Evolutionary conservation across 192 early-diverging fungal genomes (phyloP), one percentile per base, ranked within the genome.

Genomic region (Coemansia sp.): DNA sequence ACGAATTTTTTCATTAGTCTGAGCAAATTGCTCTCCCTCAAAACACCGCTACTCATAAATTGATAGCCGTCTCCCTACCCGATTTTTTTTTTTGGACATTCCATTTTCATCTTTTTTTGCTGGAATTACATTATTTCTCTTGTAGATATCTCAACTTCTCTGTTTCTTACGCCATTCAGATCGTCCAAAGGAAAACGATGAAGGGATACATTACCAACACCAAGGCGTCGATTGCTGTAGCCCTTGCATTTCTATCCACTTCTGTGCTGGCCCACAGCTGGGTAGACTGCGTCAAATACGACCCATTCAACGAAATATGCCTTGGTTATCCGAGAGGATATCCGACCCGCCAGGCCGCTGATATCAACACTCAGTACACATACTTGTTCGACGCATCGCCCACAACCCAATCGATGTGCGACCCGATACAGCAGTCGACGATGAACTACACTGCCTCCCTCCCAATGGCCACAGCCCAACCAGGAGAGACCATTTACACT

Each of bases 201-300:
- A 30, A 15, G 15, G 26, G 53, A 30, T 23, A 7, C 12, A 30
- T 56, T 12, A 26, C 53, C 2, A 1, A 44, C 62, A 46, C 62
- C 18, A 48, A 6, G 46, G 46, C 46, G 20, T 48, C 46, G 46
- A 20, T 20, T 30, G 53, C 53, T 30, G 26, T 34, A 20, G 26
- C 33, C 26, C 33, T 56, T 30, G 53, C 53, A 56, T 30, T 23
- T 9, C 20, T 46, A 18, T 63, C 68, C 45, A 46, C 76, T 4
- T 61, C 73, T 64, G 78, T 84, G 73, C 69, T 76, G 66, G 86
- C 79, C 59, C 87, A 88, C 76, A 84, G 82, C 39, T 88, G 87
- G 87, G 71, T 87, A 11, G 87, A 88, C 66, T 88, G 85, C 34
- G 67, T 77, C 49, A 85, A 86, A 36, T 86, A 71, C 53, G 85